Percentiles rank a stretch among this genome's conserved stretches.
phyloP scores from a whole-genome alignment of 352 stramenopile species.

The Globisporangium ultimum region DNA sequence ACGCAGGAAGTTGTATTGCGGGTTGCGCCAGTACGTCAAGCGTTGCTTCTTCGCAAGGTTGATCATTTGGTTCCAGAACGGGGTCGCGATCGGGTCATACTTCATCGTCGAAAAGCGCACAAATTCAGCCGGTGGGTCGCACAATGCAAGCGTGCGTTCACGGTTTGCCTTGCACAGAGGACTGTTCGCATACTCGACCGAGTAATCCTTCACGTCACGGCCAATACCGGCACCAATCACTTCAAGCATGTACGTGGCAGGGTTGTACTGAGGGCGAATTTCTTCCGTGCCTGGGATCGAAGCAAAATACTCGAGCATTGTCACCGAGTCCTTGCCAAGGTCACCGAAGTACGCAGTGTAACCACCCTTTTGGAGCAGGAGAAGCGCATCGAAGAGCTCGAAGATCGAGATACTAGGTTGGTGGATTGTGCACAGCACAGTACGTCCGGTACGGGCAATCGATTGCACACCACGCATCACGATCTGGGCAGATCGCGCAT shows the following conservation, averaged over 20 bases:
- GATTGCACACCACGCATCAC: conserved; percentile 85
- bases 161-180: no score
- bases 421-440: conserved; percentile 72
- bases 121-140: background rate
- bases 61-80: no score
- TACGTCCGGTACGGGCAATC: conserved; percentile 85
- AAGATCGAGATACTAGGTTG: conserved; percentile 87
- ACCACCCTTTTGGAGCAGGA: conserved; percentile 61
- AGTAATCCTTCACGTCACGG: conserved; percentile 14
- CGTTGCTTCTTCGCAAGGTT: no score
- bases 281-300: conserved; percentile 62
- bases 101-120: background rate
- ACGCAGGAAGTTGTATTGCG: no score
- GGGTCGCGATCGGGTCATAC: no score
- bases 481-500: conserved; percentile 52
- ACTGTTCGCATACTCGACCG: no score
- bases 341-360: conserved; percentile 79
- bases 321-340: conserved; percentile 70
- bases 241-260: conserved; percentile 83
- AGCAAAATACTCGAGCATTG: conserved; percentile 88
- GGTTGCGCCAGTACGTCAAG: no score
- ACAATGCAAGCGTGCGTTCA: conserved; percentile 23
- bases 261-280: conserved; percentile 79
- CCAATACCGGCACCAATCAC: conserved; percentile 59
- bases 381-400: conserved; percentile 86